phyloP scores from a whole-genome alignment of 495 filamentous ascomycete genomes.

The Paragyromitra xinjiangensis region DNA sequence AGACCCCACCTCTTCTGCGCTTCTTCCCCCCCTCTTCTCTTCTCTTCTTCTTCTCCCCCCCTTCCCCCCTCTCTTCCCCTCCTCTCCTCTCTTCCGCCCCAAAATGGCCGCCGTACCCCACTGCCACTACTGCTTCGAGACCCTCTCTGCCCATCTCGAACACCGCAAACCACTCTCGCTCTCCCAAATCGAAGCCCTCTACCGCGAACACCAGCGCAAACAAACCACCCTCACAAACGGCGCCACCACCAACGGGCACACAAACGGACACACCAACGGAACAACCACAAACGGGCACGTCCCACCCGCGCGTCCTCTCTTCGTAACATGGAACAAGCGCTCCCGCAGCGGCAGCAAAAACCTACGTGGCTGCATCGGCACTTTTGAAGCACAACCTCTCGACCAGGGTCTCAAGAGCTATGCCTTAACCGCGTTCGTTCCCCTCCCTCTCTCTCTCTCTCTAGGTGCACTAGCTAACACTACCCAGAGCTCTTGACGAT shows the following conservation, averaged over 20 bases:
- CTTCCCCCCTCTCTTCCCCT: too few relatives aligned
- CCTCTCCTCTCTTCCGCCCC: conserved; percentile 61
- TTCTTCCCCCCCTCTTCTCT: background rate
- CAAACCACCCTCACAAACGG: conserved; percentile 14
- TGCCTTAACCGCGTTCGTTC: conserved; percentile 79
- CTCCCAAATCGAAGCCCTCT: conserved; percentile 74
- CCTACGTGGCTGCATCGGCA: conserved; percentile 95
- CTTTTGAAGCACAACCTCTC: conserved; percentile 83
- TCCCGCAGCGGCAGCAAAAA: conserved; percentile 67
- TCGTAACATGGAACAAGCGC: conserved; percentile 93
- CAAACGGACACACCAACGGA: conserved; percentile 21
- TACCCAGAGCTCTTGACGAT: conserved; percentile 78
- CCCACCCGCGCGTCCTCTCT: conserved; percentile 70
- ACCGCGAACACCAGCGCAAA: conserved; percentile 61
- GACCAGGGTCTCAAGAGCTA: conserved; percentile 77
- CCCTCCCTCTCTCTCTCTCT: conserved; percentile 4
- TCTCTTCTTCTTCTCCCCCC: background rate
- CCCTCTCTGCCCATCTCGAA: conserved; percentile 71
- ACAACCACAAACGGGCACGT: conserved; percentile 6
- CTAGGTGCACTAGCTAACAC: background rate
- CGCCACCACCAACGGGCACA: background rate
- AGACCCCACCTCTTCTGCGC: background rate
- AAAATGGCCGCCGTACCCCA: conserved; percentile 79
- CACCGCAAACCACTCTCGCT: conserved; percentile 68
- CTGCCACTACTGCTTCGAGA: conserved; percentile 69